A percentile compares a stretch with the other conserved stretches of the same genome.
Evolutionary conservation across 192 early-diverging fungal genomes (phyloP).

Genomic region (Coemansia sp.): DNA sequence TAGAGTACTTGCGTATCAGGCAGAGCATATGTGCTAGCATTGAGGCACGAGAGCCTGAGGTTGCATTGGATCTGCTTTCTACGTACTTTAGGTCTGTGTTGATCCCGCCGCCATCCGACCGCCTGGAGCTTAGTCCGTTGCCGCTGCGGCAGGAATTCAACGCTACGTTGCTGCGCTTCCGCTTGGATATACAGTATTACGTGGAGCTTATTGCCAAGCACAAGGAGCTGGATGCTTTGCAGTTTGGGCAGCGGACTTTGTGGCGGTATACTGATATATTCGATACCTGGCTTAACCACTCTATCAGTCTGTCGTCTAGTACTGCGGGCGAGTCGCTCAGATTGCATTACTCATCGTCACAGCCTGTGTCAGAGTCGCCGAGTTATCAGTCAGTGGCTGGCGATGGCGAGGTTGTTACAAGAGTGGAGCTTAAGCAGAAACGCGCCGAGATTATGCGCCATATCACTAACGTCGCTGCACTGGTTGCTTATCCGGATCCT

Average conservation of each 20-base stretch:
- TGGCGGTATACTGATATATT: slow-evolving; percentile 51
- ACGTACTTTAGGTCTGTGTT: slow-evolving; percentile 50
- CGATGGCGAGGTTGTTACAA: slow-evolving; percentile 17
- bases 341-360: background rate
- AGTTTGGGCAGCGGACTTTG: slow-evolving; percentile 44
- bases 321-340: slow-evolving; percentile 3
- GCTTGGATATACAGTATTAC: slow-evolving; percentile 51
- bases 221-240: slow-evolving; percentile 43
- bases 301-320: slow-evolving; percentile 15
- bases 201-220: slow-evolving; percentile 45
- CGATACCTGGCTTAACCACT: slow-evolving; percentile 41
- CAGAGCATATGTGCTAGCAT: slow-evolving; percentile 53
- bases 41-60: slow-evolving; percentile 44
- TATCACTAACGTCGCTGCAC: slow-evolving; percentile 46
- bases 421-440: slow-evolving; percentile 42
- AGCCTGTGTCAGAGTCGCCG: no score
- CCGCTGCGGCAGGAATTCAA: slow-evolving; percentile 38
- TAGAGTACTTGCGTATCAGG: slow-evolving; percentile 51
- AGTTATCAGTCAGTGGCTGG: background rate
- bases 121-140: slow-evolving; percentile 12
- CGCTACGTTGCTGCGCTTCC: slow-evolving; percentile 49
- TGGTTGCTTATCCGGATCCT: slow-evolving; percentile 47
- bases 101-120: slow-evolving; percentile 29
- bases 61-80: slow-evolving; percentile 46
- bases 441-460: slow-evolving; percentile 48